A percentile compares a stretch with the other conserved stretches of the same genome.
Evolutionary conservation across 148 eudicot species (phyloP).

Genomic region (Cornus kousa): DNA sequence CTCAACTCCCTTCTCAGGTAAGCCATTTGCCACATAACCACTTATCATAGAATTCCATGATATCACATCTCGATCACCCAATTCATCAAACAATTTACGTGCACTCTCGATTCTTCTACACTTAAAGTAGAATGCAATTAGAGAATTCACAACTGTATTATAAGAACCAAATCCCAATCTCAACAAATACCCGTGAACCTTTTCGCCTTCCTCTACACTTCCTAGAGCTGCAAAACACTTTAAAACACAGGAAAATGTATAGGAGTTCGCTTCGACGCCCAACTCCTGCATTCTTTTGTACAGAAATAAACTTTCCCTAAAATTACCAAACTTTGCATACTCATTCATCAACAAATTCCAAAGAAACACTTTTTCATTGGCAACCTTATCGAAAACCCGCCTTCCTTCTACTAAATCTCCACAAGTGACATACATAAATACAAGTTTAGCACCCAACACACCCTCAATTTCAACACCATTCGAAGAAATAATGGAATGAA

Average conservation of each 20-base stretch:
- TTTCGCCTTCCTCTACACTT: conserved; percentile 38
- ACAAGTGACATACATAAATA: conserved; percentile 73
- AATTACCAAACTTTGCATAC: conserved; percentile 54
- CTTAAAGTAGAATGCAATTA: conserved; percentile 53
- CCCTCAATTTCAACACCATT: conserved; percentile 34
- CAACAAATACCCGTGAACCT: conserved; percentile 49
- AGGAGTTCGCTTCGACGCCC: conserved; percentile 45
- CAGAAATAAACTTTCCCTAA: conserved; percentile 47
- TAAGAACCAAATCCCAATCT: conserved; percentile 41
- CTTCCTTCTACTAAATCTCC: conserved; percentile 66
- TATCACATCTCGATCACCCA: conserved; percentile 53
- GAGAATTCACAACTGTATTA: conserved; percentile 51
- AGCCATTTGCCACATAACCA: conserved; percentile 50
- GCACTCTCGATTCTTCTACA: conserved; percentile 48
- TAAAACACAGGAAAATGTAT: conserved; percentile 59
- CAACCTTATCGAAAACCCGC: conserved; percentile 46
- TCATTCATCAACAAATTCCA: conserved; percentile 72
- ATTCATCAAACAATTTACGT: conserved; percentile 50
- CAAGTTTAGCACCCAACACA: conserved; percentile 59
- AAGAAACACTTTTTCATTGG: conserved; percentile 58
- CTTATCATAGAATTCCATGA: conserved; percentile 79
- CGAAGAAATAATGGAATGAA: conserved; percentile 50
- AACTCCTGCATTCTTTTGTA: conserved; percentile 39
- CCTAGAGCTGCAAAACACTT: conserved; percentile 58
- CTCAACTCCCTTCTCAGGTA: conserved; percentile 36